A percentile compares a stretch with the other conserved stretches of the same genome.
These are phyloP conservation scores for Barnettozyma wickerhamii DNA, from an alignment of 805 yeast genomes.

Conservation along the genomic window DNA sequence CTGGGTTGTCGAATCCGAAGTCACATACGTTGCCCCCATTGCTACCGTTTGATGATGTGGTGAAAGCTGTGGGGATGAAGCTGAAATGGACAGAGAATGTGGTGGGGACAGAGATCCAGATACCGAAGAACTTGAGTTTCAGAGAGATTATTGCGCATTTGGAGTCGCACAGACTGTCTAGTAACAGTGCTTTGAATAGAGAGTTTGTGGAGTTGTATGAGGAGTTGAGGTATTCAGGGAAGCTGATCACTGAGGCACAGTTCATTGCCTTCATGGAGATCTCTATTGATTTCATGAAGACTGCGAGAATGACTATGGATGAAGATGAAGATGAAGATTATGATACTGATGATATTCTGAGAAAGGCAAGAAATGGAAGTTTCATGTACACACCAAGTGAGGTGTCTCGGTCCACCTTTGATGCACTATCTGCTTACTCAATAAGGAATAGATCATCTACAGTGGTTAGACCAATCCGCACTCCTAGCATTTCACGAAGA, in stretches of 20 bases:
- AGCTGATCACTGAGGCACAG: slow-evolving; percentile 51
- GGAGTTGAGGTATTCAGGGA: slow-evolving; percentile 59
- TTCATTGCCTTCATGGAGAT: slow-evolving; percentile 55
- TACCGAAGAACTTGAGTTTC: slow-evolving; percentile 38
- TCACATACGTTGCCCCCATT: slow-evolving; percentile 35
- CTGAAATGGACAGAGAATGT: slow-evolving; percentile 44
- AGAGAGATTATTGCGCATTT: slow-evolving; percentile 38
- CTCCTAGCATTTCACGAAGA: neutral
- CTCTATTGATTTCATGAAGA: slow-evolving; percentile 31
- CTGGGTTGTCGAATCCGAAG: slow-evolving; percentile 46
- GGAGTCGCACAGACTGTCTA: slow-evolving; percentile 19
- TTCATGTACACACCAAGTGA: slow-evolving; percentile 7
- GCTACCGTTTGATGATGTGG: slow-evolving; percentile 46
- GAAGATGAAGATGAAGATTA: neutral
- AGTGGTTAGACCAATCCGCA: neutral
- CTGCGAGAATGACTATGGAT: slow-evolving; percentile 10
- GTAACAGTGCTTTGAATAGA: slow-evolving; percentile 16
- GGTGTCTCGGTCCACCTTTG: slow-evolving; percentile 7
- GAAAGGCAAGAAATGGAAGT: slow-evolving; percentile 1
- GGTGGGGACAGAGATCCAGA: slow-evolving; percentile 28
- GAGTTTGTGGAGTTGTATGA: slow-evolving; percentile 58
- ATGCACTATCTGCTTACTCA: slow-evolving; percentile 8
- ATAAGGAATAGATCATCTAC: slow-evolving; percentile 4
- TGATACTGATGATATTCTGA: neutral
- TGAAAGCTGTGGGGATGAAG: slow-evolving; percentile 57